Base-by-base conservation (phyloP, 2,329 filamentous ascomycete genomes). In the Diaporthe australafricana region DNA sequence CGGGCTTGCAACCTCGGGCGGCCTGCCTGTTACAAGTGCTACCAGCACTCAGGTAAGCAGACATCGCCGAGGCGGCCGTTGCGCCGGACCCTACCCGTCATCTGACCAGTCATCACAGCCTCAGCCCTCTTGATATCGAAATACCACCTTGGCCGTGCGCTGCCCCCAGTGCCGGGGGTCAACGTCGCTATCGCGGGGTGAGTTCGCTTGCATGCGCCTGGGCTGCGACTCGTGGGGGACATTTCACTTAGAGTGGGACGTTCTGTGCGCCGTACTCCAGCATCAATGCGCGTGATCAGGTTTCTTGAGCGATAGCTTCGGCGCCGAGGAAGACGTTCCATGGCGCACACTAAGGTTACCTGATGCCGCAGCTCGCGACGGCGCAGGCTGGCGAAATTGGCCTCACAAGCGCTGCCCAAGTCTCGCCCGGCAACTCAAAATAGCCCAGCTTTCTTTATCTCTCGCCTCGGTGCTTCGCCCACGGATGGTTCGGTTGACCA, bases 91-190 rank as follows among this genome's bases (percentile, higher is more conserved):
- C 11, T 8, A 20, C 45, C 60, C 22, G 30, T 30, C 14, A 32
- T 47, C 22, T 25, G 27, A 63, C 40, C 20, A 32, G 11, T 17
- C 32, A 22, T 5, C 56, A 32, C 57, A 63, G 25, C 57, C 57
- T 47, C 42, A 63, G 57, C 57, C 57, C 57, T 40, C 38, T 40
- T 40, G 38, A 16, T 14, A 40, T 14, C 38, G 45, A 30, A 65
- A 42, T 50, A 65, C 60, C 30, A 50, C 60, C 60, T 50, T 48
- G 45, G 60, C 60, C 45, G 45, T 65, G 45, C 42, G 60, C 48
- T 32, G n/a, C 27, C 32, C 30, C 45, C 30, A 45, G 14, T 35
- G 27, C 32, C 30, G 5, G 32, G 42, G 60, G 25, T 38, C 45
- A 65, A 65, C 27, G 60, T 30, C 45, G 45, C 35, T 35, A 50